These are phyloP conservation scores for Daldinia bambusicola DNA, from an alignment of 495 filamentous ascomycete genomes.

Conservation along the genomic window DNA sequence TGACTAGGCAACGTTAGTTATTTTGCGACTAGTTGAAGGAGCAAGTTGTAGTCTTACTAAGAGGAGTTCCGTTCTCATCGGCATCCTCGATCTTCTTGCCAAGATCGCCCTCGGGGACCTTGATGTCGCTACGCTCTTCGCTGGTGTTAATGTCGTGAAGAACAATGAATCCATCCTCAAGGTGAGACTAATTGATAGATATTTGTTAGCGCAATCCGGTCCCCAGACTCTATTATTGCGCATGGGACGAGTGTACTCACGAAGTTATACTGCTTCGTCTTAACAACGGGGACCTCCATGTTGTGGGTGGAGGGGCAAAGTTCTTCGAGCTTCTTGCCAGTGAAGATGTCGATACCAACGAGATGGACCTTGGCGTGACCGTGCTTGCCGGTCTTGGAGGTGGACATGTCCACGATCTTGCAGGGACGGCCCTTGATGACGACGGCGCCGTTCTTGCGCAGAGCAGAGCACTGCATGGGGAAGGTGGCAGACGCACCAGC, in stretches of 20 bases:
- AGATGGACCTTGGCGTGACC: slow-evolving; percentile 99
- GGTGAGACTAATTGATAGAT: slow-evolving; percentile 73
- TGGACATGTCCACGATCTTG: slow-evolving; percentile 99
- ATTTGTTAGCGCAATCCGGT: slow-evolving; percentile 5
- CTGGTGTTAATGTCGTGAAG: slow-evolving; percentile 79
- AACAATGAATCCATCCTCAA: slow-evolving; percentile 91
- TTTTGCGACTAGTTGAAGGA: neutral
- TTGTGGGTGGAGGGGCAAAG: slow-evolving; percentile 99
- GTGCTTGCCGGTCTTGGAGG: slow-evolving; percentile 99
- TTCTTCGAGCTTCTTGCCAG: slow-evolving; percentile 98
- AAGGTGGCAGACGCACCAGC: slow-evolving; percentile 92
- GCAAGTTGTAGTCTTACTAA: slow-evolving; percentile 69
- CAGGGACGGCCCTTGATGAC: slow-evolving; percentile 98
- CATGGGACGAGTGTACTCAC: slow-evolving; percentile 61
- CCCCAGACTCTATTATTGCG: neutral
- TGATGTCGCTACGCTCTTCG: slow-evolving; percentile 85
- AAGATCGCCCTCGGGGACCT: slow-evolving; percentile 87
- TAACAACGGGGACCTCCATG: slow-evolving; percentile 98
- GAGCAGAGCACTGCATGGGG: slow-evolving; percentile 99
- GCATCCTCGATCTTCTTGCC: slow-evolving; percentile 79
- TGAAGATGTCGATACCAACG: slow-evolving; percentile 98
- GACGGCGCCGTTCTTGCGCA: slow-evolving; percentile 98
- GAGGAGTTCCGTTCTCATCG: slow-evolving; percentile 77
- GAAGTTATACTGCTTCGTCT: slow-evolving; percentile 89
- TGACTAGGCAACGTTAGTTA: slow-evolving; percentile 65